Evolutionary conservation across 2,329 filamentous ascomycete genomes (phyloP).

Genomic region (Aspergillus texensis): DNA sequence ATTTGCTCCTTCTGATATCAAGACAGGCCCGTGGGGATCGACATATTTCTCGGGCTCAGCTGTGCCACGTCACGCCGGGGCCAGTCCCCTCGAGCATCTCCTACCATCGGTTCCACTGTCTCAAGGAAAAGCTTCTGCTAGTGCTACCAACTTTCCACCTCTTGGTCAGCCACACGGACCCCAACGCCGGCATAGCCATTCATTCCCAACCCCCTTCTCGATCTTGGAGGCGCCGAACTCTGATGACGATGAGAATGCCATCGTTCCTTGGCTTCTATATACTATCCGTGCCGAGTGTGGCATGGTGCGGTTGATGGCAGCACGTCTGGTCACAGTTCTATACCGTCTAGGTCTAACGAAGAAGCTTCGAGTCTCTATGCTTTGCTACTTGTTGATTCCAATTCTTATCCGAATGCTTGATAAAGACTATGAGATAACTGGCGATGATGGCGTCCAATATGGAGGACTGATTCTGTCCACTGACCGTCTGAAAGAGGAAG

Average conservation of each 20-base stretch:
- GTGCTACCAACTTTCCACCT: slow-evolving; percentile 56
- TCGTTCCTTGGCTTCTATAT: slow-evolving; percentile 74
- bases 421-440: slow-evolving; percentile 48
- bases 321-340: slow-evolving; percentile 68
- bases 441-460: slow-evolving; percentile 43
- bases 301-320: slow-evolving; percentile 67
- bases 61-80: slow-evolving; percentile 47
- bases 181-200: slow-evolving; percentile 39
- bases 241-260: slow-evolving; percentile 68
- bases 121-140: slow-evolving; percentile 33
- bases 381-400: slow-evolving; percentile 71
- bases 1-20: slow-evolving; percentile 53
- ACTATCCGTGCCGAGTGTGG: slow-evolving; percentile 61
- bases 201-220: slow-evolving; percentile 38
- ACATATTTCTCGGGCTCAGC: slow-evolving; percentile 58
- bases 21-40: slow-evolving; percentile 54
- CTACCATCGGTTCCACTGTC: slow-evolving; percentile 55
- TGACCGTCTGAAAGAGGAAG: slow-evolving; percentile 66
- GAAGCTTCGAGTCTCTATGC: slow-evolving; percentile 63
- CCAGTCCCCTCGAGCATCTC: slow-evolving; percentile 66
- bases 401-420: slow-evolving; percentile 69
- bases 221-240: slow-evolving; percentile 42
- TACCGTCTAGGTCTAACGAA: slow-evolving; percentile 69
- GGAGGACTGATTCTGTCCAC: slow-evolving; percentile 44
- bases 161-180: slow-evolving; percentile 46